phyloP scores from a whole-genome alignment of 495 filamentous ascomycete genomes.

The Xylaria longipes region DNA sequence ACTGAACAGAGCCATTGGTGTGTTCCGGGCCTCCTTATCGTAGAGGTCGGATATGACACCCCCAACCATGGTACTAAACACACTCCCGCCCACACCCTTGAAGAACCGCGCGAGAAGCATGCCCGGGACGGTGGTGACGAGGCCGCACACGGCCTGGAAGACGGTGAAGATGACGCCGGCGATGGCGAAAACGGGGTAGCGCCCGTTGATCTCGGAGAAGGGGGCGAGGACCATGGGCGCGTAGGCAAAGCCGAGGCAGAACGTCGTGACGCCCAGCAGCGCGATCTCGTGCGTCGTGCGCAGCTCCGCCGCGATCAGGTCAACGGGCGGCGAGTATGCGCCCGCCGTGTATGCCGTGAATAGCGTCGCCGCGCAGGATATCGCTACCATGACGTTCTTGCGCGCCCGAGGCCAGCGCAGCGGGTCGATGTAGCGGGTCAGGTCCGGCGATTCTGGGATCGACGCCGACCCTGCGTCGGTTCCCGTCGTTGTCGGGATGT shows the following conservation, averaged over 20 bases:
- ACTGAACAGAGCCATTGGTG: constrained; percentile 88
- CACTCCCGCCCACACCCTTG: constrained; percentile 74
- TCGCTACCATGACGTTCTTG: constrained; percentile 74
- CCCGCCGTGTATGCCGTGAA: constrained; percentile 84
- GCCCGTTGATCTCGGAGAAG: constrained; percentile 86
- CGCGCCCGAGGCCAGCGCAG: constrained; percentile 73
- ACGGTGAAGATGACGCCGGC: constrained; percentile 71
- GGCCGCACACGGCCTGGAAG: constrained; percentile 77
- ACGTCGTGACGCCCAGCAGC: constrained; percentile 80
- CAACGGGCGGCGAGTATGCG: constrained; percentile 72
- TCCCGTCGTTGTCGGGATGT: constrained; percentile 45
- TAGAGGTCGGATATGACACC: constrained; percentile 92
- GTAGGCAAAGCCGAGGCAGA: constrained; percentile 81
- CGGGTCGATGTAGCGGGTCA: constrained; percentile 72
- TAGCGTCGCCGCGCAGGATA: constrained; percentile 77
- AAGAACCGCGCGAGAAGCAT: constrained; percentile 81
- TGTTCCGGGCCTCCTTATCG: constrained; percentile 77
- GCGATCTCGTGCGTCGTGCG: constrained; percentile 67
- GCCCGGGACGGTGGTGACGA: constrained; percentile 72
- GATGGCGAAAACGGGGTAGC: constrained; percentile 78
- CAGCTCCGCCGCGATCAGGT: constrained; percentile 68
- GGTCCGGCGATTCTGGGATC: constrained; percentile 64
- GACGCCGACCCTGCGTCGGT: constrained; percentile 32
- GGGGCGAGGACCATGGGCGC: constrained; percentile 93
- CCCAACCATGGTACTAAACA: constrained; percentile 92